Evolutionary conservation across 495 filamentous ascomycete species (phyloP).

Genomic region (Aspergillus homomorphus): DNA sequence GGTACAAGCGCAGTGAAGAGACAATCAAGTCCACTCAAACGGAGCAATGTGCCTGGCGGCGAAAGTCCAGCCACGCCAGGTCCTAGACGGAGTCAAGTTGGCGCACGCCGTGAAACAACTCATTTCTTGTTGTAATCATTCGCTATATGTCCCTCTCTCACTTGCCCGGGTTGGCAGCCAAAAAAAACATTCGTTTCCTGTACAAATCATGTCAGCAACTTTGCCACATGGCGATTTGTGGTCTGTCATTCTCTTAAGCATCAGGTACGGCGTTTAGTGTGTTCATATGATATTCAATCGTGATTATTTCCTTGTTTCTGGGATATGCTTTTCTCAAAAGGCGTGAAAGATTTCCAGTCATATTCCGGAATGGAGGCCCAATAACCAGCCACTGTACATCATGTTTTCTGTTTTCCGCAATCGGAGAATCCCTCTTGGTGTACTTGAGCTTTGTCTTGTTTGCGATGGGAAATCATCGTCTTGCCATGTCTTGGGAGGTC

Average conservation of each 20-base stretch:
- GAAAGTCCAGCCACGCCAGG: slow-evolving; percentile 27
- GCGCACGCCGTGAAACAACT: slow-evolving; percentile 38
- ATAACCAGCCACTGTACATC: slow-evolving; percentile 14
- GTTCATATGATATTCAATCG: not conserved
- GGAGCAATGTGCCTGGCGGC: slow-evolving; percentile 39
- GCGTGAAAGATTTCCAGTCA: not conserved
- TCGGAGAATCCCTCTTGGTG: not conserved
- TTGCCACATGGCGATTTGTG: not conserved
- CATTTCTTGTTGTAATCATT: slow-evolving; percentile 29
- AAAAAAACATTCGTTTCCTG: slow-evolving; percentile 4
- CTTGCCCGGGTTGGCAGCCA: not conserved
- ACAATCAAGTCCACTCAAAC: slow-evolving; percentile 42
- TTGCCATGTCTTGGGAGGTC: not conserved
- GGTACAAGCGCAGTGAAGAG: slow-evolving; percentile 35
- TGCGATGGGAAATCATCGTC: not conserved
- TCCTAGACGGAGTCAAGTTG: slow-evolving; percentile 29
- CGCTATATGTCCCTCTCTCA: slow-evolving; percentile 5
- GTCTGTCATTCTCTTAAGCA: slow-evolving; percentile 12
- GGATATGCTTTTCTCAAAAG: not conserved
- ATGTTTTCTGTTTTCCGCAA: not conserved
- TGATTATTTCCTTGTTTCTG: not conserved
- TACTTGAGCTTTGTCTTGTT: not conserved
- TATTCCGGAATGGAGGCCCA: slow-evolving; percentile 19
- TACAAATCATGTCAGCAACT: not conserved
- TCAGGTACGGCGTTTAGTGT: slow-evolving; percentile 11